Evolutionary conservation across 495 filamentous ascomycete genomes (phyloP), one percentile per base, ranked within the genome.

Genomic region (Glonium stellatum): DNA sequence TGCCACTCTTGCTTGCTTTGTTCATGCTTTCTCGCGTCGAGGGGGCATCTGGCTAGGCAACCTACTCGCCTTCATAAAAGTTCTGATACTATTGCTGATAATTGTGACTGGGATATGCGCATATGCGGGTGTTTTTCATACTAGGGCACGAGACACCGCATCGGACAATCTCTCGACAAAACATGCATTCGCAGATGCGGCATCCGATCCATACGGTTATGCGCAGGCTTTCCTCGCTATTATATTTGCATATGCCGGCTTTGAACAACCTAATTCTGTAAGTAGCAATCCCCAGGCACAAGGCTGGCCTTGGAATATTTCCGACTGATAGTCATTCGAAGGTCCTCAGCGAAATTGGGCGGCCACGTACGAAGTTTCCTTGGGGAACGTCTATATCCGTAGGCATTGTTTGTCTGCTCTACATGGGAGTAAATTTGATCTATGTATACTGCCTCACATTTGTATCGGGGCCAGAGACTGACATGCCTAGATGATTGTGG

Each of bases 1-100:
- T 11, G 57, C 73, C 13, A 77, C 76, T 0, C 49, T 70, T 0
- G 73, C 73, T 42, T 78, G 77, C 58, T 56, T 80, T 1, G 68
- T 83, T 4, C 81, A 83, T 60, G 72, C 65, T 12, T 63, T 72
- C 36, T 80, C 74, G 62, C 67, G 80, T 19, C 69, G 69, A 23
- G 78, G 76, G 5, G 81, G 81, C 6, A 79, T 83, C 46, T 62
- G 56, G 36, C 18, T 82, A 23, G 78, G 77, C 60, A 82, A 83
- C 58, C 22, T 75, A 12, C 69, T 83, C 37, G 81, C 78, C 1
- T 41, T 74, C 0, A 61, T 80, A 50, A 84, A 84, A 59, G 64
- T 78, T 11, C 48, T 67, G 6, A 72, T 78, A 1, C 68, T 82
- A 31, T 25, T 80, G 0, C 58, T 73, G 1, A 69, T 79, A 55